Evolutionary conservation across 257 asterid genomes (phyloP), one percentile per base, ranked within the genome.

Genomic region (Verbascum thapsus): DNA sequence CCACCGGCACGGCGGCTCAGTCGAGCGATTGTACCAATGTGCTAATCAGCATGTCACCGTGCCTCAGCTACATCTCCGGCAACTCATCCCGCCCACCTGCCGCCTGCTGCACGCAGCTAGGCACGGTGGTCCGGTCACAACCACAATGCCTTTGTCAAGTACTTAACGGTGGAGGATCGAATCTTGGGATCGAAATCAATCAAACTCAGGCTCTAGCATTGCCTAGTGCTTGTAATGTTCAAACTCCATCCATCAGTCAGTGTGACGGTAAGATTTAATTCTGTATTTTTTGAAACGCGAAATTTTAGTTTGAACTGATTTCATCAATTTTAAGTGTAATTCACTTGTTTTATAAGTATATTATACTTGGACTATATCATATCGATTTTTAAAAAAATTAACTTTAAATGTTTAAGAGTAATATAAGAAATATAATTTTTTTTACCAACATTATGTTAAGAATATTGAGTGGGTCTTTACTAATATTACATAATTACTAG

Each of bases 41-140:
- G 40, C 63, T 90, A 43, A 76, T 87, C 41, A 90, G 96, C 80
- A 39, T 90, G 94, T 81, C 98, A 0, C 98, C 98, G 4, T 90
- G 98, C 63, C 88, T 90, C 53, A 83, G 64, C 78, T 90, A 83
- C 77, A 81, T 89, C 68, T 80, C 86, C 61, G 92, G 96, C 19
- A 84, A 78, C 74, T 68, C 95, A 37, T 63, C 94, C 42, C 9
- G 72, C 53, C 95, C 97, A 1, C 61, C 91, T 4, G 22, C 80
- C 11, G 72, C 81, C 6, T 90, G 98, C 70, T 90, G 98, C 81
- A 60, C 87, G 0, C 95, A 87, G 78, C 88, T 90, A 4, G 61
- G 72, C 32, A 68, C 79, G 3, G 95, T 84, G 9, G 96, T 85
- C 32, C 71, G 80, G 1, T 73, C 86, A 6, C 80, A 84, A 55